A percentile compares a stretch with the other conserved stretches of the same genome.
phyloP scores from a whole-genome alignment of 306 rosid species.

The Ormosia emarginata region DNA sequence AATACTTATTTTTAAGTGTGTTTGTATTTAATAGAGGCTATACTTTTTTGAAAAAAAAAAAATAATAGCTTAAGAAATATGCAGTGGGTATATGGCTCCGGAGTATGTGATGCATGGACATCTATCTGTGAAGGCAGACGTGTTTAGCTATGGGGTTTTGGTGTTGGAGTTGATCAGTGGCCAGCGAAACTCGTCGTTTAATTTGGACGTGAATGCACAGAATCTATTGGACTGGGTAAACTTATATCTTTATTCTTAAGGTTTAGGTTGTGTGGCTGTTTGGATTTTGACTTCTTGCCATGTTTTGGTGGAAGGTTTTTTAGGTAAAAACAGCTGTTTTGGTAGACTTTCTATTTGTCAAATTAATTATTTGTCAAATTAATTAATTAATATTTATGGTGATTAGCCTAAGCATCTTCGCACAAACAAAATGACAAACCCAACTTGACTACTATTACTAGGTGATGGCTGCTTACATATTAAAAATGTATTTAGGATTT shows the following conservation, averaged over 20 bases:
- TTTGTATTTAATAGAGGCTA: too few species aligned
- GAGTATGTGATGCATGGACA: conserved; percentile 89
- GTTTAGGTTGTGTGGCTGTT: neutral
- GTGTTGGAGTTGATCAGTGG: conserved; percentile 77
- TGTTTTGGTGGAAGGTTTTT: too few species aligned
- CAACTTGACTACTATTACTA: too few species aligned
- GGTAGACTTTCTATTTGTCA: too few species aligned
- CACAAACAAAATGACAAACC: too few species aligned
- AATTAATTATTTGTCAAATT: too few species aligned
- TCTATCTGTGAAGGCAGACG: conserved; percentile 75
- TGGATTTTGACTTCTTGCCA: neutral
- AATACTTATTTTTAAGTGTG: too few species aligned
- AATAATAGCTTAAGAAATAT: neutral
- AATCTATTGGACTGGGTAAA: conserved; percentile 47
- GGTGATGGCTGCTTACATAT: too few species aligned
- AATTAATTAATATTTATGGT: too few species aligned
- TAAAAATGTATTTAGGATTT: too few species aligned
- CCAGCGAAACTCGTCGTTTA: conserved; percentile 52
- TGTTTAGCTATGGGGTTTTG: conserved; percentile 88
- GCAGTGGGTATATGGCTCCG: conserved; percentile 96
- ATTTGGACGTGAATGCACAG: conserved; percentile 23
- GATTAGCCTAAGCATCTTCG: too few species aligned
- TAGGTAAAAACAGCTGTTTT: too few species aligned
- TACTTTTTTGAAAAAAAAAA: neutral
- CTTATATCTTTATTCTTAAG: neutral